Evolutionary conservation across 192 early-diverging fungal species (phyloP).

Genomic region (Neocallimastix lanati): DNA sequence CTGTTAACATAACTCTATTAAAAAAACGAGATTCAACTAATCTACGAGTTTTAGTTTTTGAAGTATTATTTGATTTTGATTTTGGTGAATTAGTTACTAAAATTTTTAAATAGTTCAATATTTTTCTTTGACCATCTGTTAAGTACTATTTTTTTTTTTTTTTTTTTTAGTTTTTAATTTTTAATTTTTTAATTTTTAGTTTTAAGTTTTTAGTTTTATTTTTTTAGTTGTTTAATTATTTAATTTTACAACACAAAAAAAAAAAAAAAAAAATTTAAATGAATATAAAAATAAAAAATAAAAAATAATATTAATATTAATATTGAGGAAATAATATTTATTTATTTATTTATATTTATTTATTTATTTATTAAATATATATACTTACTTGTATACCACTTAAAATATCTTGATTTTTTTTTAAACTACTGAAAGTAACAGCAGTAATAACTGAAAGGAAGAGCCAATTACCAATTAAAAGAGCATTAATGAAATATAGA

Average conservation of each 20-base stretch:
- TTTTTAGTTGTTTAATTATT: too few species aligned
- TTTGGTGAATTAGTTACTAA: background rate
- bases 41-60: background rate
- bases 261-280: too few species aligned
- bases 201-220: too few species aligned
- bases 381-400: background rate
- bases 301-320: too few species aligned
- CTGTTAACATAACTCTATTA: background rate
- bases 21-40: background rate
- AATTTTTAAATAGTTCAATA: background rate
- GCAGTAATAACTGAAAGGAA: background rate
- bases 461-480: background rate
- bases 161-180: too few species aligned
- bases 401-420: background rate
- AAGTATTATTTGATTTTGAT: background rate
- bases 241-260: too few species aligned
- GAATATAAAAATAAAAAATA: too few species aligned
- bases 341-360: too few species aligned
- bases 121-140: background rate
- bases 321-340: too few species aligned
- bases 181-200: too few species aligned
- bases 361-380: too few species aligned
- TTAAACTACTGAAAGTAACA: background rate
- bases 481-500: background rate
- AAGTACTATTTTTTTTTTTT: background rate